phyloP scores from a whole-genome alignment of 768 basidiomycete genomes.

The Lentinula sp. region DNA sequence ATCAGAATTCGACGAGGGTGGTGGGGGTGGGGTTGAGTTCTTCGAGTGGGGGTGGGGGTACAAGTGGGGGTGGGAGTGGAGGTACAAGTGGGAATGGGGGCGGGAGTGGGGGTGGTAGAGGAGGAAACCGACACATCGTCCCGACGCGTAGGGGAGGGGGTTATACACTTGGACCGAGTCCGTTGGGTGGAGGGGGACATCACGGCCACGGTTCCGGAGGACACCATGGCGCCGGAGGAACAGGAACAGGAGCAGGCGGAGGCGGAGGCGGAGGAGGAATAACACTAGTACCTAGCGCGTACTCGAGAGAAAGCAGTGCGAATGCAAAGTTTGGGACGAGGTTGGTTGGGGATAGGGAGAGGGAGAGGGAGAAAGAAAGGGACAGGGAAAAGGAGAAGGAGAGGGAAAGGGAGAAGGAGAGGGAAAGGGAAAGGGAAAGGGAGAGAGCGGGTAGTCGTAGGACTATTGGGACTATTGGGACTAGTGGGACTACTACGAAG shows the following conservation, averaged over 20 bases:
- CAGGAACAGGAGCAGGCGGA: constrained; percentile 17
- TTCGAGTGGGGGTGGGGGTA: no score
- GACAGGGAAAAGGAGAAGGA: not conserved
- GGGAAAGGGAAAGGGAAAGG: constrained; percentile 30
- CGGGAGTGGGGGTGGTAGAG: not conserved
- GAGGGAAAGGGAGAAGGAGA: not conserved
- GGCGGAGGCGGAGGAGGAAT: constrained; percentile 6
- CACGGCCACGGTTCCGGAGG: no score
- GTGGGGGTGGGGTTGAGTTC: no score
- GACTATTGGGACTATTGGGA: constrained; percentile 22
- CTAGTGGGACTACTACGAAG: constrained; percentile 38
- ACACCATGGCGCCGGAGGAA: no score
- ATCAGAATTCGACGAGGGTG: not conserved
- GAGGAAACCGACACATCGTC: no score
- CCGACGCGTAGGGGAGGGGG: no score
- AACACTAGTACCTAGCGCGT: constrained; percentile 39
- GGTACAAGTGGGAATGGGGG: no score
- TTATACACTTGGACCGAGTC: no score
- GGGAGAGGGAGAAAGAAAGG: not conserved
- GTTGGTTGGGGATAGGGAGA: constrained; percentile 59
- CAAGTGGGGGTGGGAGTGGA: no score
- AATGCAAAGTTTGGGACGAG: constrained; percentile 92
- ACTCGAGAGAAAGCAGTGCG: constrained; percentile 76
- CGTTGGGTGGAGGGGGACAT: not conserved
- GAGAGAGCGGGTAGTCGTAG: constrained; percentile 48